Evolutionary conservation across 2,329 filamentous ascomycete genomes (phyloP).

Genomic region (Cordyceps cicadae): DNA sequence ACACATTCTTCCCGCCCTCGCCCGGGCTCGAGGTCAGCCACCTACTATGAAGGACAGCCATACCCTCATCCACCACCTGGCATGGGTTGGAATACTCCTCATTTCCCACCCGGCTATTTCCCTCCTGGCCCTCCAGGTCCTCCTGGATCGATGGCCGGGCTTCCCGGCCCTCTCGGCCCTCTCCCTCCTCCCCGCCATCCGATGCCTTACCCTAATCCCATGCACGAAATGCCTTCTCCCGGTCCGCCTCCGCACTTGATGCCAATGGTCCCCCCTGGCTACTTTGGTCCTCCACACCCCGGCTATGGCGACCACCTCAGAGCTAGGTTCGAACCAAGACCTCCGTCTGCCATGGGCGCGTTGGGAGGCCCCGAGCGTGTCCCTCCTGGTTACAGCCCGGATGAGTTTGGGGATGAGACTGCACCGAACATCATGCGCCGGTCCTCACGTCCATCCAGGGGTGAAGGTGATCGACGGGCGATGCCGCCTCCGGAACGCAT

Average conservation of each 20-base stretch:
- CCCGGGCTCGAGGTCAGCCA: constrained; percentile 27
- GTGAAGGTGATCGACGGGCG: constrained; percentile 35
- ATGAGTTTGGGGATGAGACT: constrained; percentile 35
- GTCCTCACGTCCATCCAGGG: constrained; percentile 34
- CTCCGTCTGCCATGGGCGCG: constrained; percentile 34
- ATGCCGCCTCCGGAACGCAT: constrained; percentile 41
- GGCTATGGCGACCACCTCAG: constrained; percentile 24
- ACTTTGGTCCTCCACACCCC: constrained; percentile 21
- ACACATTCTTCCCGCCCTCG: constrained; percentile 24
- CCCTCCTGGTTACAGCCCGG: constrained; percentile 25
- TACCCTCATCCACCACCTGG: constrained; percentile 19
- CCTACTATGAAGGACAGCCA: constrained; percentile 28
- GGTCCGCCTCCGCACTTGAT: constrained; percentile 15
- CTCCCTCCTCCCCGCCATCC: constrained; percentile 8
- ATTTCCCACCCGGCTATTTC: constrained; percentile 25
- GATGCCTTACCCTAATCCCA: background rate
- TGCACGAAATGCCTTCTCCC: constrained; percentile 6
- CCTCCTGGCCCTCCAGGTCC: constrained; percentile 11
- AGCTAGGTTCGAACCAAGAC: constrained; percentile 27
- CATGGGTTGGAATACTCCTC: constrained; percentile 22
- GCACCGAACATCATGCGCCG: constrained; percentile 30
- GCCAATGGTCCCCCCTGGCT: constrained; percentile 17
- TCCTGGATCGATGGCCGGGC: background rate
- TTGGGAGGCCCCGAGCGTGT: constrained; percentile 20
- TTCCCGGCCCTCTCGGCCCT: constrained; percentile 2